Conservation (phyloP, 2,329 filamentous ascomycete genomes). For the Fusarium sp. region DNA sequence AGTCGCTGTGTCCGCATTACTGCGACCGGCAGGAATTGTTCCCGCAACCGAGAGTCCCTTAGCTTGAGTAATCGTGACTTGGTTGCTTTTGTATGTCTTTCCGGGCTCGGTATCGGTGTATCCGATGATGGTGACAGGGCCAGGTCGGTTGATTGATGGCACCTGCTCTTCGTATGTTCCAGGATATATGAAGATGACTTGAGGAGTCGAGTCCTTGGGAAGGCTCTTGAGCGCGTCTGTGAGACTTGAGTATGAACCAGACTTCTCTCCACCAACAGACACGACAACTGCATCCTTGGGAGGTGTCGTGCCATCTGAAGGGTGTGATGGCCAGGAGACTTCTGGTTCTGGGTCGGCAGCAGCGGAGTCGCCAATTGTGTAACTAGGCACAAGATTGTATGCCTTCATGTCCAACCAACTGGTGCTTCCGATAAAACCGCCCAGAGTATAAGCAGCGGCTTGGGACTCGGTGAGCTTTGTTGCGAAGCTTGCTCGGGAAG, state of each 20-base stretch:
- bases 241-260: constrained; percentile 47
- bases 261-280: constrained; percentile 46
- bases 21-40: constrained; percentile 44
- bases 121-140: constrained; percentile 58
- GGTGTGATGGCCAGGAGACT: constrained; percentile 40
- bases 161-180: constrained; percentile 60
- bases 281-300: constrained; percentile 58
- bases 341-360: constrained; percentile 21
- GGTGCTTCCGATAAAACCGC: constrained; percentile 37
- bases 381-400: constrained; percentile 42
- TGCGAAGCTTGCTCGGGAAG: constrained; percentile 38
- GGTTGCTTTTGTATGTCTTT: constrained; percentile 63
- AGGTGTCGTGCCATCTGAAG: constrained; percentile 56
- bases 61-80: constrained; percentile 60
- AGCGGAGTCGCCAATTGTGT: constrained; percentile 12
- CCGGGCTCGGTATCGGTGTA: constrained; percentile 56
- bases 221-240: constrained; percentile 48
- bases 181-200: constrained; percentile 58
- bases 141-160: constrained; percentile 52
- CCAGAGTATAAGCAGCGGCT: constrained; percentile 32
- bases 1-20: constrained; percentile 40
- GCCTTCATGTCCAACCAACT: constrained; percentile 44
- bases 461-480: constrained; percentile 40
- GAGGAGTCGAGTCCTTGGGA: constrained; percentile 51
- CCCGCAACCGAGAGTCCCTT: constrained; percentile 37